A percentile compares a stretch with the other conserved stretches of the same genome.
phyloP scores from a whole-genome alignment of 306 rosid species.

The Herpetospermum pedunculosum region DNA sequence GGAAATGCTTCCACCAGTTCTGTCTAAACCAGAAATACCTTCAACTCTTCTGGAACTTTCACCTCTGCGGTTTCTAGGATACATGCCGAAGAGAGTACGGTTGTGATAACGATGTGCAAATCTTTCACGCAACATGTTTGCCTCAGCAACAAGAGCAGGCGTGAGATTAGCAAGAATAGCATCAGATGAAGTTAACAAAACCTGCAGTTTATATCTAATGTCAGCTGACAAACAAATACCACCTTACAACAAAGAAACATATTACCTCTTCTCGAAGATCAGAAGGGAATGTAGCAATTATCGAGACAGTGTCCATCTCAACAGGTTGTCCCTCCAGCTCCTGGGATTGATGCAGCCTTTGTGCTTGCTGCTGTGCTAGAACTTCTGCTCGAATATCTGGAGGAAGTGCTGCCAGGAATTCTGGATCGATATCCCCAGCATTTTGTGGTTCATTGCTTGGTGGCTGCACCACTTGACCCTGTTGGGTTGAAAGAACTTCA shows the following conservation, averaged over 20 bases:
- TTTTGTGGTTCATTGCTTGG: slow-evolving; percentile 62
- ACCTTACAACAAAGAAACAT: slow-evolving; percentile 7
- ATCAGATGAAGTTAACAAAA: slow-evolving; percentile 91
- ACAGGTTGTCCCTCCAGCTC: slow-evolving; percentile 98
- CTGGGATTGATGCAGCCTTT: slow-evolving; percentile 84
- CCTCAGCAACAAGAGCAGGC: slow-evolving; percentile 97
- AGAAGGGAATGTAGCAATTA: slow-evolving; percentile 95
- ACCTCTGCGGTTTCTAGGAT: slow-evolving; percentile 91
- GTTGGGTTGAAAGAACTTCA: slow-evolving; percentile 93
- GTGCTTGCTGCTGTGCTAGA: slow-evolving; percentile 94
- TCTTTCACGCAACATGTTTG: slow-evolving; percentile 89
- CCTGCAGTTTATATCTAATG: slow-evolving; percentile 31
- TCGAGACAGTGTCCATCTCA: slow-evolving; percentile 95
- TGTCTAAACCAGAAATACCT: slow-evolving; percentile 58
- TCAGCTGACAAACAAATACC: slow-evolving; percentile 7
- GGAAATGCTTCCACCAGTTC: slow-evolving; percentile 44
- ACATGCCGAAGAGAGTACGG: slow-evolving; percentile 81
- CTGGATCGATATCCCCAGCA: slow-evolving; percentile 91
- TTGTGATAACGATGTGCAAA: slow-evolving; percentile 80
- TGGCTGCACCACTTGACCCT: slow-evolving; percentile 72
- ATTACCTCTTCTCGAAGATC: slow-evolving; percentile 90
- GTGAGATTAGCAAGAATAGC: slow-evolving; percentile 92
- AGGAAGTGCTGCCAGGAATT: slow-evolving; percentile 98
- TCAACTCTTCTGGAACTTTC: slow-evolving; percentile 77
- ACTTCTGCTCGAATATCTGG: slow-evolving; percentile 96